phyloP scores from a whole-genome alignment of 2,329 filamentous ascomycete genomes.

The Xenoacremonium recifei region DNA sequence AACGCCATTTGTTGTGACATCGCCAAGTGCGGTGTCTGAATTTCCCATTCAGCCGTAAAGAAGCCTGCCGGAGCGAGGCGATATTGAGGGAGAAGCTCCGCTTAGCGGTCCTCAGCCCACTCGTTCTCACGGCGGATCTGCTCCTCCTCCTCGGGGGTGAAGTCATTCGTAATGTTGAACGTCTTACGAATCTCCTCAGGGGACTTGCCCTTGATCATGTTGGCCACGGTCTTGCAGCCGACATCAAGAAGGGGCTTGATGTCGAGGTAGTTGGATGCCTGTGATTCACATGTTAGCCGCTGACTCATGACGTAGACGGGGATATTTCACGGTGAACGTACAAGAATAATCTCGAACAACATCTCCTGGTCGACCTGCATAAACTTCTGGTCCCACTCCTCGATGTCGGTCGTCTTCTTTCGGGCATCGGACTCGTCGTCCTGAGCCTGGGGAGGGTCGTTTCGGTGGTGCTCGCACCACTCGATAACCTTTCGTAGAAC shows the following conservation, averaged over 20 bases:
- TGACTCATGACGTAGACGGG: neutral
- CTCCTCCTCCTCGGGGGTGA: slow-evolving; percentile 97
- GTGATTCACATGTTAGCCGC: slow-evolving; percentile 17
- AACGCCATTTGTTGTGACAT: too few relatives aligned
- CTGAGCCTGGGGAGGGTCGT: slow-evolving; percentile 75
- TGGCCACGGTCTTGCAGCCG: slow-evolving; percentile 98
- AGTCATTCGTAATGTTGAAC: slow-evolving; percentile 99
- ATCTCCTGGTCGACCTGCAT: slow-evolving; percentile 99
- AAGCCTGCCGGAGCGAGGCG: too few relatives aligned
- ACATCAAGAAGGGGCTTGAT: slow-evolving; percentile 98
- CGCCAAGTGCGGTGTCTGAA: too few relatives aligned
- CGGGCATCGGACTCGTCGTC: slow-evolving; percentile 92
- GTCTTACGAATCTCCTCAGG: slow-evolving; percentile 99
- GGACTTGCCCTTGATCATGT: slow-evolving; percentile 99
- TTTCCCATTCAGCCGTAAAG: too few relatives aligned
- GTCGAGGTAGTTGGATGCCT: slow-evolving; percentile 98
- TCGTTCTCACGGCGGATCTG: slow-evolving; percentile 93
- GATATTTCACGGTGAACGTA: slow-evolving; percentile 43
- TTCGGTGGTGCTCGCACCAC: slow-evolving; percentile 95
- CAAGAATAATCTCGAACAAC: slow-evolving; percentile 98
- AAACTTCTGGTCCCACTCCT: slow-evolving; percentile 99
- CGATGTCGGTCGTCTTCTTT: slow-evolving; percentile 98
- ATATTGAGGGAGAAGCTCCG: too few relatives aligned
- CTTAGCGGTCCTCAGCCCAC: slow-evolving; percentile 81
- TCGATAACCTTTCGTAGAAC: slow-evolving; percentile 96